A percentile compares a stretch with the other conserved stretches of the same genome.
phyloP scores from a whole-genome alignment of 1,139 yeast genomes.

The Pichia sp. region DNA sequence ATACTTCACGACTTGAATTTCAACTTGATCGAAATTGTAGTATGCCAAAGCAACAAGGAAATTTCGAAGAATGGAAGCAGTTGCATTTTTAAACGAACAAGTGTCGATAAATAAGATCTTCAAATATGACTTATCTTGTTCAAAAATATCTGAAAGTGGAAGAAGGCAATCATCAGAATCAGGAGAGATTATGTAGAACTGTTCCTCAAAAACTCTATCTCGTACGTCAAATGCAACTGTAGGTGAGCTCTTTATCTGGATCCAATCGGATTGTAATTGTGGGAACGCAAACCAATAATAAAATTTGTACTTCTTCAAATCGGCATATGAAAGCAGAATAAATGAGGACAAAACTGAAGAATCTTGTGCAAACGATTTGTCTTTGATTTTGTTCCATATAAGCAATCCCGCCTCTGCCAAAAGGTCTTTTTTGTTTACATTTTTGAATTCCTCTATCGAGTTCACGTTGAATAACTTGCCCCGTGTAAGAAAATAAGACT shows the following conservation, averaged over 20 bases:
- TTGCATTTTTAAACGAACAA: conserved; percentile 42
- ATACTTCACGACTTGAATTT: conserved; percentile 38
- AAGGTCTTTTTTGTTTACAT: conserved; percentile 55
- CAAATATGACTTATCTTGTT: conserved; percentile 8
- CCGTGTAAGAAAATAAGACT: conserved; percentile 25
- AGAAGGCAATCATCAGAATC: conserved; percentile 15
- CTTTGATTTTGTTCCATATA: conserved; percentile 31
- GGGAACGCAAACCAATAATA: conserved; percentile 91
- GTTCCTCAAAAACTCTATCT: conserved; percentile 17
- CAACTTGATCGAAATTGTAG: conserved; percentile 38
- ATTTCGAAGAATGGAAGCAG: conserved; percentile 67
- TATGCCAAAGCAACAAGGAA: conserved; percentile 52
- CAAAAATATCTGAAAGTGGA: conserved; percentile 19
- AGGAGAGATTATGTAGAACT: conserved; percentile 27
- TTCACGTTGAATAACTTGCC: conserved; percentile 57
- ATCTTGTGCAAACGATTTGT: conserved; percentile 34
- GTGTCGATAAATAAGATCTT: conserved; percentile 60
- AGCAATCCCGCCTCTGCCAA: conserved; percentile 45
- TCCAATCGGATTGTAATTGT: conserved; percentile 48
- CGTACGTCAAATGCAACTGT: conserved; percentile 18
- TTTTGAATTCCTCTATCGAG: conserved; percentile 80
- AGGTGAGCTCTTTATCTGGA: conserved; percentile 8
- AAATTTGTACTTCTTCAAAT: conserved; percentile 81
- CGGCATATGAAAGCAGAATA: conserved; percentile 69
- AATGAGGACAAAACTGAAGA: conserved; percentile 47